These are phyloP conservation scores for Articulospora tetracladia DNA, from an alignment of 495 filamentous ascomycete species.

Conservation along the genomic window DNA sequence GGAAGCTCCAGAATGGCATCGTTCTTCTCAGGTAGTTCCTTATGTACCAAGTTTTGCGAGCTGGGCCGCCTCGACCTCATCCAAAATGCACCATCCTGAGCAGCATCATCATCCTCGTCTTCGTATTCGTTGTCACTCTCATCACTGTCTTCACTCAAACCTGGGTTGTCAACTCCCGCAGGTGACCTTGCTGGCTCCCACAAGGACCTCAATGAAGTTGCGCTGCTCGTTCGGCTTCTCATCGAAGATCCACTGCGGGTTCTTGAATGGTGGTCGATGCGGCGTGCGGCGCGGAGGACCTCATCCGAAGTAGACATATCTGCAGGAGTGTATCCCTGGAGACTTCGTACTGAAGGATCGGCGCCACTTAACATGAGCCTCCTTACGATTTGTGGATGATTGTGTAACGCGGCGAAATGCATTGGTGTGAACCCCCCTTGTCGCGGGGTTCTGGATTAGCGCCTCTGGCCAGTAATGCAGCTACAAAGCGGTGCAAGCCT, in stretches of 20 bases:
- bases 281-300: conserved; percentile 46
- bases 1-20: conserved; percentile 26
- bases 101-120: conserved; percentile 30
- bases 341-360: conserved; percentile 64
- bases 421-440: conserved; percentile 80
- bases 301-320: conserved; percentile 67
- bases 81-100: conserved; percentile 33
- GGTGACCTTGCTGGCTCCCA: conserved; percentile 50
- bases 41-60: conserved; percentile 34
- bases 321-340: conserved; percentile 66
- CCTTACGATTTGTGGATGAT: conserved; percentile 70
- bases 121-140: conserved; percentile 32
- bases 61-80: conserved; percentile 36
- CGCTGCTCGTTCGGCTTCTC: conserved; percentile 62
- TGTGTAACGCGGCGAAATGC: conserved; percentile 77
- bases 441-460: conserved; percentile 73
- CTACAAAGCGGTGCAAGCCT: conserved; percentile 71
- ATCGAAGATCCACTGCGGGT: conserved; percentile 41
- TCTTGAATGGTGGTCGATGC: conserved; percentile 55
- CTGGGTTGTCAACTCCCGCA: conserved; percentile 29
- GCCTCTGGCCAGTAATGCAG: conserved; percentile 77
- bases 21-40: conserved; percentile 30
- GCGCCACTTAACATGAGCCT: conserved; percentile 70
- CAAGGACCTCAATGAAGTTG: conserved; percentile 58
- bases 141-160: conserved; percentile 29